phyloP scores from a whole-genome alignment of 1,284 basidiomycete species.

The Agroathelia rolfsii region DNA sequence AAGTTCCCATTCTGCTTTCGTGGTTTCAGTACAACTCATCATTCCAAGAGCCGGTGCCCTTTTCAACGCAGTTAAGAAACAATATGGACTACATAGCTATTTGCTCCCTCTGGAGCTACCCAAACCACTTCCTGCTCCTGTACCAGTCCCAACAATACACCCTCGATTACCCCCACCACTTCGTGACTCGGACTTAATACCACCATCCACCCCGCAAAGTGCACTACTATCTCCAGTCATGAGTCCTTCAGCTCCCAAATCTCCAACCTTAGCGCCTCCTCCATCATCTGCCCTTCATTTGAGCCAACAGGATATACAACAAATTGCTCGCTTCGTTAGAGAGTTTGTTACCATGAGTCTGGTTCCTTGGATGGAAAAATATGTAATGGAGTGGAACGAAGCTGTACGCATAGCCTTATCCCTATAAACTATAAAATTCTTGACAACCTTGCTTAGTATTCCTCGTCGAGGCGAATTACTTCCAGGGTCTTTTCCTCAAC shows the following conservation, averaged over 20 bases:
- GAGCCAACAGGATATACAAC: constrained; percentile 70
- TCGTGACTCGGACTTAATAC: constrained; percentile 20
- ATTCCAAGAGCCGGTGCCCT: constrained; percentile 54
- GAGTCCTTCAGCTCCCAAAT: no score
- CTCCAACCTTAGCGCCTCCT: constrained; percentile 10
- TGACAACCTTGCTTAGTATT: constrained; percentile 32
- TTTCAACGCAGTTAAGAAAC: constrained; percentile 76
- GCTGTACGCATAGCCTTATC: constrained; percentile 35
- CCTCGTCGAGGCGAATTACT: constrained; percentile 74
- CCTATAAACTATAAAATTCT: constrained; percentile 1
- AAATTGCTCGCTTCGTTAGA: constrained; percentile 74
- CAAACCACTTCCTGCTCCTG: constrained; percentile 46
- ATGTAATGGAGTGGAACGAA: constrained; percentile 92
- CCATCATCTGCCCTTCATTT: no score
- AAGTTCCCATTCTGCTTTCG: constrained; percentile 21
- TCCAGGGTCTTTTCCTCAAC: constrained; percentile 83
- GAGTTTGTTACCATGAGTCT: constrained; percentile 89
- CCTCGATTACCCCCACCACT: constrained; percentile 54
- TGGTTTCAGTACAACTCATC: no score
- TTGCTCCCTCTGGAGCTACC: constrained; percentile 55
- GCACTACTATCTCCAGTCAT: no score
- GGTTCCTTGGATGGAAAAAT: constrained; percentile 94
- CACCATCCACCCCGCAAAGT: no score
- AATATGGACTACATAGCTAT: constrained; percentile 66
- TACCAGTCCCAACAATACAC: constrained; percentile 52